A percentile compares a stretch with the other conserved stretches of the same genome.
phyloP scores from a whole-genome alignment of 2,329 filamentous ascomycete species.

The Fusarium protoensiforme region DNA sequence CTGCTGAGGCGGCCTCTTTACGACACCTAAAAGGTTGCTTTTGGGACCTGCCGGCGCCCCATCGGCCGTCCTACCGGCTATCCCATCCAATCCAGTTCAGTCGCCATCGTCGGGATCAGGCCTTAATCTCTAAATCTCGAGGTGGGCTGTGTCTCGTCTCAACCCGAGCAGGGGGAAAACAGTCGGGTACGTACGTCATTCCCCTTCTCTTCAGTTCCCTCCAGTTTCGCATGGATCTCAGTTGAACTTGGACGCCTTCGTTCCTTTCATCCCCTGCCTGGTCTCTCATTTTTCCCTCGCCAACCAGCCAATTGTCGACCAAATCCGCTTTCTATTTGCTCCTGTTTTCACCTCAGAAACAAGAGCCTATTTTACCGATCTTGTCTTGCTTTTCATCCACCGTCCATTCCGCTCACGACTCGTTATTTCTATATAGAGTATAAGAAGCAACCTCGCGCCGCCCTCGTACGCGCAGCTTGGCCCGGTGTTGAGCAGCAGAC shows the following conservation, averaged over 20 bases:
- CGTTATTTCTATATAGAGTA: slow-evolving; percentile 3
- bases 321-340: neutral
- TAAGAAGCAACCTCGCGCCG: slow-evolving; percentile 8
- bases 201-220: neutral
- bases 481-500: slow-evolving; percentile 19
- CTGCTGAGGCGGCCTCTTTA: slow-evolving; percentile 1
- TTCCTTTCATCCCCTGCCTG: slow-evolving; percentile 21
- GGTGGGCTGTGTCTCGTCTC: slow-evolving; percentile 33
- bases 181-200: slow-evolving; percentile 25
- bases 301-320: neutral
- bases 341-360: slow-evolving; percentile 3
- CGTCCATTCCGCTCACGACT: slow-evolving; percentile 19
- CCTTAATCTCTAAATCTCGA: slow-evolving; percentile 30
- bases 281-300: neutral
- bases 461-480: neutral
- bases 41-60: slow-evolving; percentile 5
- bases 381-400: slow-evolving; percentile 22
- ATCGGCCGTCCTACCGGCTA: slow-evolving; percentile 1
- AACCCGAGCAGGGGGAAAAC: slow-evolving; percentile 12
- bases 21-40: slow-evolving; percentile 7
- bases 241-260: slow-evolving; percentile 6
- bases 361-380: neutral
- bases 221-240: neutral
- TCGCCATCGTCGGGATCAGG: neutral
- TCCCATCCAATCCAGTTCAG: neutral